Evolutionary conservation across 2,329 filamentous ascomycete genomes (phyloP), one percentile per base, ranked within the genome.

Genomic region (Paecilomyces fulvus): DNA sequence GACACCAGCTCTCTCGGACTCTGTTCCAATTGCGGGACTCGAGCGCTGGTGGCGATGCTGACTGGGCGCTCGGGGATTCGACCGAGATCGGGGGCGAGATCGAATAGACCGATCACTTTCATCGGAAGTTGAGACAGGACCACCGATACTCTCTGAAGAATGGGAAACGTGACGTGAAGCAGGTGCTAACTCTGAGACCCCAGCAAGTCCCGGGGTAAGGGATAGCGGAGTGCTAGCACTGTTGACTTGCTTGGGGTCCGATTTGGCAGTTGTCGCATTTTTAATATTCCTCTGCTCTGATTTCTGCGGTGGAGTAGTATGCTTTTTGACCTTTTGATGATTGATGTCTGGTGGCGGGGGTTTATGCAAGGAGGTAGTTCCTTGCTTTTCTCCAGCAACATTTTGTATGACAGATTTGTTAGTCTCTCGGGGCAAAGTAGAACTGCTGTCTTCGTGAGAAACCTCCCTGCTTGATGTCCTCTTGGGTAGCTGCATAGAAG

Each of bases 1-100:
- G 51, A 77, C 73, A 30, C 67, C 70, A 23, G 73, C 73, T 43
- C 74, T 71, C 54, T 76, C 72, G 21, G 61, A 64, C 14, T 57
- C 63, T 7, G 64, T 56, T n/a, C 66, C 65, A 31, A 61, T 57
- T 30, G 60, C 57, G n/a, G 61, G 56, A 37, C 62, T 62, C 31
- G 59, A 55, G 31, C 52, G 51, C 14, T 60, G 56, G 61, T 63
- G 59, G 54, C 63, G 60, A 51, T 65, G 59, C 55, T 60, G 64
- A 51, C 63, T 59, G 10, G 68, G 56, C 23, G 63, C 54, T 58
- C 67, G 62, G 21, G 63, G 62, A 52, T 58, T 65, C 17, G 69
- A 64, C 52, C 61, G 64, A 30, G 61, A 62, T 49, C 63, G 64
- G 30, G 61, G 56, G 28, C 68, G 68, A 21, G 69, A 66, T 30